Evolutionary conservation across 2,329 filamentous ascomycete species (phyloP), one percentile per base, ranked within the genome.

Genomic region (Tolypocladium sp.): DNA sequence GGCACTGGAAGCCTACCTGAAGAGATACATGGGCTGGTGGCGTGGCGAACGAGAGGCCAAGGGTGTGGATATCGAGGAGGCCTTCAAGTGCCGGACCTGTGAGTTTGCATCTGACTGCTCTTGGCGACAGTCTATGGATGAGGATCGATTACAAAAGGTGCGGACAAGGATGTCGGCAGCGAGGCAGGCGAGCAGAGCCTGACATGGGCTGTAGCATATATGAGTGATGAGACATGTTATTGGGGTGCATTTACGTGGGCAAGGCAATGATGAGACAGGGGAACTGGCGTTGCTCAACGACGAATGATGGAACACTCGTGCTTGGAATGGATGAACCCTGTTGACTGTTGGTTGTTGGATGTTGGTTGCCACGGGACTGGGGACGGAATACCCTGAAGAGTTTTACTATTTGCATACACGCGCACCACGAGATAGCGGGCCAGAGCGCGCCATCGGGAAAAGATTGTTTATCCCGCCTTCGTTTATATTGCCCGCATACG

Each of bases 11-110:
- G 73, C 72, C 1, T 95, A 95, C 68, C 70, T 96, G 3, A 69
- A 74, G 0, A 79, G 84, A 3, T 87, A 89, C 63, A 85, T 97
- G 82, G 71, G 79, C n/a, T 97, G 91, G 91, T 97, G 93, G 93
- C 84, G 83, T 38, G 93, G 92, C 1, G 79, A 88, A 65, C 78
- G 92, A 20, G 75, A 82, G 56, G 85, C 92, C 0, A 79, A 80
- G 9, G 93, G 93, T 0, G 92, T 97, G 3, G 80, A 84, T 8
- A 81, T 95, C 8, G 87, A 92, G 67, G 92, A 97, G 65, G 90
- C 91, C 0, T 96, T 88, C 74, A 97, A 97, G 71, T 97, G 93
- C 70, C 77, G 85, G 25, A 84, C 81, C 30, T 97, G 93, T 68
- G 91, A 96, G 64, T 97, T 97, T 71, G 84, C 81, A 0, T 86